A percentile compares a stretch with the other conserved stretches of the same genome.
Conservation (phyloP, 306 rosid species). For the Crataegus laevigata region DNA sequence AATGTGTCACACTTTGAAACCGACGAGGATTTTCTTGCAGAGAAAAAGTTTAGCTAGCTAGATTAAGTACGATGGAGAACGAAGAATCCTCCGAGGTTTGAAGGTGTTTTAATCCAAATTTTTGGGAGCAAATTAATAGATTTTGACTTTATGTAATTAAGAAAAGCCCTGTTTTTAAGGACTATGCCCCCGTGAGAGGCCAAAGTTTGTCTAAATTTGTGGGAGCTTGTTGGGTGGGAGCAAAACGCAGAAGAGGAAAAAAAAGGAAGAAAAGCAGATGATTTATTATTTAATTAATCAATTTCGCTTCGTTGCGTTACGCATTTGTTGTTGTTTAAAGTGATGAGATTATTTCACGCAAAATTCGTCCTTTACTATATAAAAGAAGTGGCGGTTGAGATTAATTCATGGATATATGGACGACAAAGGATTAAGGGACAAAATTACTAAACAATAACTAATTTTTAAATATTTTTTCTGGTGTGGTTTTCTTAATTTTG, state of each 20-base stretch:
- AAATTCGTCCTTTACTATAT: background rate
- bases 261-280: conserved; percentile 23
- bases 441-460: background rate
- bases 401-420: conserved; percentile 1
- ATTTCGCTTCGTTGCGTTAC: conserved; percentile 6
- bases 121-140: conserved; percentile 26
- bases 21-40: conserved; percentile 12
- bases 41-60: background rate
- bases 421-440: background rate
- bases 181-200: conserved; percentile 21
- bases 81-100: conserved; percentile 11
- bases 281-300: conserved; percentile 2
- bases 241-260: conserved; percentile 35
- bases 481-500: background rate
- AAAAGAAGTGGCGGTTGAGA: background rate
- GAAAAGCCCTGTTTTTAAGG: conserved; percentile 10
- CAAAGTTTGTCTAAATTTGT: conserved; percentile 30
- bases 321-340: background rate
- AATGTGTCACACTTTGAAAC: background rate
- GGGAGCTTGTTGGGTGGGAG: conserved; percentile 3
- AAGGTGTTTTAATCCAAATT: conserved; percentile 18
- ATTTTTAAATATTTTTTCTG: background rate
- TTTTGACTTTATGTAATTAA: conserved; percentile 23
- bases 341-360: background rate
- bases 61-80: background rate